Evolutionary conservation across 441 rosid genomes (phyloP).

Genomic region (Erysimum cheiri): DNA sequence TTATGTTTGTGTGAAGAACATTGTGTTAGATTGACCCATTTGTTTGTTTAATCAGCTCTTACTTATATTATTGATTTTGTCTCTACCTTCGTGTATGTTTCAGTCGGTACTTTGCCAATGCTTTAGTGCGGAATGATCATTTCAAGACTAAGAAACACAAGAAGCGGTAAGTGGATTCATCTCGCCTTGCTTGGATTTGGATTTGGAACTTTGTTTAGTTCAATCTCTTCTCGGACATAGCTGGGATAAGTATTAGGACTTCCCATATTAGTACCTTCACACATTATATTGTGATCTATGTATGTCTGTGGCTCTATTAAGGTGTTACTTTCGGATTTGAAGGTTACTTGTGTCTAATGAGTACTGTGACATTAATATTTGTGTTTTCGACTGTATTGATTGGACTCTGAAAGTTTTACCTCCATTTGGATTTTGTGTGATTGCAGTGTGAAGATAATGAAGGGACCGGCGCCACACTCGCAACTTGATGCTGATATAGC

Average conservation of each 20-base stretch:
- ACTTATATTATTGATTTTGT: background rate
- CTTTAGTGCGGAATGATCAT: slow-evolving; percentile 74
- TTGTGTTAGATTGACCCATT: background rate
- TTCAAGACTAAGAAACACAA: slow-evolving; percentile 88
- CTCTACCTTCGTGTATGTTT: slow-evolving; percentile 2
- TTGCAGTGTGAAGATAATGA: slow-evolving; percentile 79
- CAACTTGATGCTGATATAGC: slow-evolving; percentile 97
- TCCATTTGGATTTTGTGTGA: background rate
- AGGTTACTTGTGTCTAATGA: background rate
- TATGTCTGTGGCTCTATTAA: background rate
- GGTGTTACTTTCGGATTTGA: background rate
- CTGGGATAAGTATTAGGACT: background rate
- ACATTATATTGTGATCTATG: background rate
- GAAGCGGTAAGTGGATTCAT: slow-evolving; percentile 64
- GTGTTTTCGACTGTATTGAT: background rate
- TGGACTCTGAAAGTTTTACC: background rate
- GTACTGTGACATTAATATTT: background rate
- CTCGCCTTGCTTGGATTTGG: background rate
- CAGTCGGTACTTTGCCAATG: slow-evolving; percentile 84
- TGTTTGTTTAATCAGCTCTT: background rate
- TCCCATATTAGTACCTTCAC: background rate
- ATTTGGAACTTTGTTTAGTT: background rate
- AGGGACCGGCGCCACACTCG: slow-evolving; percentile 84
- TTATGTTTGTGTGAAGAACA: background rate
- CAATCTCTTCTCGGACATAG: background rate